Conservation (phyloP, 371 early-diverging fungal genomes). For the Actinomortierella ambigua region DNA sequence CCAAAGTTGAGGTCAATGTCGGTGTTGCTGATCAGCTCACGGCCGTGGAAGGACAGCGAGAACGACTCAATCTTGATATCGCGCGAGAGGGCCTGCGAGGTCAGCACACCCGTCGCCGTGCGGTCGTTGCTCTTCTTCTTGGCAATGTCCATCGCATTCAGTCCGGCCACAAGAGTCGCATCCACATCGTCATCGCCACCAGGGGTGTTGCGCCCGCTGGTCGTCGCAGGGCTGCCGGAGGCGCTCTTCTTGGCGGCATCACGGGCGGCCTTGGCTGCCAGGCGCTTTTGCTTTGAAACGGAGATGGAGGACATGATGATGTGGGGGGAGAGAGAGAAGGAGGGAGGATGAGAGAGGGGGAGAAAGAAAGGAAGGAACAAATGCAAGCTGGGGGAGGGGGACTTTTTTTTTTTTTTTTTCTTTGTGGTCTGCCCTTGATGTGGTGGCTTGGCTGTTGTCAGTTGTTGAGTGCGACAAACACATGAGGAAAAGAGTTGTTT, state of each 20-base stretch:
- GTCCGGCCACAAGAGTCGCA: slow-evolving; percentile 12
- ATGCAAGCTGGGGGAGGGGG: background rate
- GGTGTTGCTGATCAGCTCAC: slow-evolving; percentile 91
- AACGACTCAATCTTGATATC: slow-evolving; percentile 97
- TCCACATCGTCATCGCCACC: slow-evolving; percentile 8
- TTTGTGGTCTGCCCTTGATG: too few relatives aligned
- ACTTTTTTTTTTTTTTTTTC: too few relatives aligned
- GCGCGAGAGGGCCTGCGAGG: slow-evolving; percentile 89
- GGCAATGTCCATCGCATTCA: slow-evolving; percentile 42
- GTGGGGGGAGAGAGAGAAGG: background rate
- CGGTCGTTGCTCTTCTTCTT: slow-evolving; percentile 65
- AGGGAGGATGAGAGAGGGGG: background rate
- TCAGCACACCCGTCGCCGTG: slow-evolving; percentile 91
- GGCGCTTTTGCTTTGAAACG: slow-evolving; percentile 83
- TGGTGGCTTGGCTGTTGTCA: background rate
- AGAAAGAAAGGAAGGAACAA: background rate
- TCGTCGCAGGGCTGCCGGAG: slow-evolving; percentile 45
- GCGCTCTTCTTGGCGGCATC: slow-evolving; percentile 46
- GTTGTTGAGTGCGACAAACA: background rate
- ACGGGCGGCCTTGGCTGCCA: slow-evolving; percentile 77
- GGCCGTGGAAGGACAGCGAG: slow-evolving; percentile 92
- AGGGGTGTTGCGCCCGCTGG: slow-evolving; percentile 40
- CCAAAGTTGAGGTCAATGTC: slow-evolving; percentile 98
- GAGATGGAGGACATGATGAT: background rate
- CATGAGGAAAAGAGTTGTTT: too few relatives aligned